Evolutionary conservation across 176 grass and related monocot species (phyloP).

Genomic region (Zizania latifolia): DNA sequence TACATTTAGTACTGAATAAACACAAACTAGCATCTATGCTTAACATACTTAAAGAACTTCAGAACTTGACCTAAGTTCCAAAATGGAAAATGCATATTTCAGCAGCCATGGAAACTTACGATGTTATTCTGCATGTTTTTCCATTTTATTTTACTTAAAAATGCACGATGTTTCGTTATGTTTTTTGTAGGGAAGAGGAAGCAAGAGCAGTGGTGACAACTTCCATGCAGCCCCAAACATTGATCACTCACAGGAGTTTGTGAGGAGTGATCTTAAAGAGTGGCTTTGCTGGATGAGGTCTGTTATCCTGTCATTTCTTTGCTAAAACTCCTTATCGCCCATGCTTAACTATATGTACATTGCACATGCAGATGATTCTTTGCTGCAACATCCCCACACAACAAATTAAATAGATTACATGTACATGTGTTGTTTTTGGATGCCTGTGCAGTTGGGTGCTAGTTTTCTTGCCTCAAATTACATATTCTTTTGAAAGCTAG

Average conservation of each 20-base stretch:
- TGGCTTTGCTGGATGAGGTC: constrained; percentile 92
- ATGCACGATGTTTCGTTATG: not conserved
- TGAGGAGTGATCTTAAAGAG: constrained; percentile 87
- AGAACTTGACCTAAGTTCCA: constrained; percentile 6
- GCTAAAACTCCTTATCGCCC: not conserved
- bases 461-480: not conserved
- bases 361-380: constrained; percentile 1
- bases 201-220: constrained; percentile 96
- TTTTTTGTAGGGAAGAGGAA: constrained; percentile 74
- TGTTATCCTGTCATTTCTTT: constrained; percentile 16
- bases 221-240: constrained; percentile 99
- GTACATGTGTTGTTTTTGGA: constrained; percentile 1
- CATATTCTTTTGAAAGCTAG: constrained; percentile 1
- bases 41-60: constrained; percentile 9
- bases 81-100: not conserved
- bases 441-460: not conserved
- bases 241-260: constrained; percentile 98
- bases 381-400: not conserved
- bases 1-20: constrained; percentile 19
- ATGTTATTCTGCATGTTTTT: not conserved
- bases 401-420: not conserved
- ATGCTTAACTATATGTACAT: not conserved
- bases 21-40: not conserved
- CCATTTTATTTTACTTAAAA: not conserved
- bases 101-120: not conserved